Percentiles rank a stretch among this genome's conserved stretches.
phyloP scores from a whole-genome alignment of 192 early-diverging fungal genomes.

The Coemansia sp. region DNA sequence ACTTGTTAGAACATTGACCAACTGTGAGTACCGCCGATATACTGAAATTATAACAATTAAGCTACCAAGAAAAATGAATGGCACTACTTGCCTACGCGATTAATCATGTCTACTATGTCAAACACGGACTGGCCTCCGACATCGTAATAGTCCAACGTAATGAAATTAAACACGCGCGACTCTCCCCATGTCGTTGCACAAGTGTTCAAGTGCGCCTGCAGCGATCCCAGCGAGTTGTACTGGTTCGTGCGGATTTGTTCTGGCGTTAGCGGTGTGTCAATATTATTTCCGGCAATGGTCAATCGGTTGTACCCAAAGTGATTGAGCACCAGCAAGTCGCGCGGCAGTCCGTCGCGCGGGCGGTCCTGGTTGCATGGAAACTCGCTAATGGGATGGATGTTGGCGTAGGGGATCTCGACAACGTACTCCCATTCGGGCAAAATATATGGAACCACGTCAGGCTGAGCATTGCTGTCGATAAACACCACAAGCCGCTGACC shows the following conservation, averaged over 20 bases:
- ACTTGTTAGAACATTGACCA: neutral
- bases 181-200: constrained; percentile 31
- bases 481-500: constrained; percentile 72
- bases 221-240: constrained; percentile 37
- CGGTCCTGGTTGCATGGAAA: constrained; percentile 51
- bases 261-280: constrained; percentile 30
- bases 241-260: constrained; percentile 18
- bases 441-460: constrained; percentile 54
- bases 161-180: constrained; percentile 32
- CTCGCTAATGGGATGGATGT: constrained; percentile 30
- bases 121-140: constrained; percentile 34
- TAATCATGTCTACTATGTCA: constrained; percentile 34
- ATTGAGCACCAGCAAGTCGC: constrained; percentile 50
- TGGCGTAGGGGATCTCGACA: constrained; percentile 43
- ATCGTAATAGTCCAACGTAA: constrained; percentile 53
- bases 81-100: constrained; percentile 9
- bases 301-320: constrained; percentile 52
- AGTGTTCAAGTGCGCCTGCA: constrained; percentile 25
- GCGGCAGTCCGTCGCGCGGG: constrained; percentile 27
- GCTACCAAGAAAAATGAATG: neutral
- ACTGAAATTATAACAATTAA: neutral
- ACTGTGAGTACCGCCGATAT: neutral
- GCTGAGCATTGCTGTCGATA: constrained; percentile 66
- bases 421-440: constrained; percentile 53
- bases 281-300: constrained; percentile 20